Conservation (phyloP, 768 basidiomycete species). For the Candolleomyces aberdarensis region DNA sequence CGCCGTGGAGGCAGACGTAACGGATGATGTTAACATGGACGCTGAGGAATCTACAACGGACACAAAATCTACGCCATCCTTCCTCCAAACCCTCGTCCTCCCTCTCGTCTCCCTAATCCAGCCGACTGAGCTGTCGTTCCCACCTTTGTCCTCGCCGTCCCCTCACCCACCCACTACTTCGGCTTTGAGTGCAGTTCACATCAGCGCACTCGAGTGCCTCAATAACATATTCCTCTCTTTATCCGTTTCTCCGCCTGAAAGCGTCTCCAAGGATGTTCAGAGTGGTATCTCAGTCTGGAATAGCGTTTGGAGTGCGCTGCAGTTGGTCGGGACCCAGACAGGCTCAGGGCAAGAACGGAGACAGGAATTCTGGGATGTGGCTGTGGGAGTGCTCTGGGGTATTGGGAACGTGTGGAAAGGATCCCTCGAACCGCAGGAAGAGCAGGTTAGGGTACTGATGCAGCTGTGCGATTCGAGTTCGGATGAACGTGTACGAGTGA, state of each 20-base stretch:
- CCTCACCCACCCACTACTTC: conserved; percentile 88
- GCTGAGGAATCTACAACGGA: conserved; percentile 38
- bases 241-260: conserved; percentile 43
- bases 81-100: conserved; percentile 60
- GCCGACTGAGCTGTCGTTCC: conserved; percentile 80
- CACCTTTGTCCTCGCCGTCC: conserved; percentile 64
- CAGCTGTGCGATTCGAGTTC: conserved; percentile 56
- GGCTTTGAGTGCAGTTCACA: conserved; percentile 77
- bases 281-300: conserved; percentile 60
- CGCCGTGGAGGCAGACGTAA: conserved; percentile 15
- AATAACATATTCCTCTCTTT: conserved; percentile 86
- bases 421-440: conserved; percentile 51
- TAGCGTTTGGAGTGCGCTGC: conserved; percentile 60
- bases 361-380: conserved; percentile 75
- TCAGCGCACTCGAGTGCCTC: conserved; percentile 83
- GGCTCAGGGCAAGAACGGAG: conserved; percentile 65
- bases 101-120: conserved; percentile 68
- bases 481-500: conserved; percentile 59
- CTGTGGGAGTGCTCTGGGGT: conserved; percentile 85
- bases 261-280: conserved; percentile 41
- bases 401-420: conserved; percentile 76
- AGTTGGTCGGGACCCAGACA: conserved; percentile 54
- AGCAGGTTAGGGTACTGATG: conserved; percentile 64
- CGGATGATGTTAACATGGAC: conserved; percentile 38
- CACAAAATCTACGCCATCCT: conserved; percentile 31